Percentiles rank a stretch among this genome's conserved stretches.
phyloP scores from a whole-genome alignment of 176 grass and related monocot species.

The Phoenix roebelenii region DNA sequence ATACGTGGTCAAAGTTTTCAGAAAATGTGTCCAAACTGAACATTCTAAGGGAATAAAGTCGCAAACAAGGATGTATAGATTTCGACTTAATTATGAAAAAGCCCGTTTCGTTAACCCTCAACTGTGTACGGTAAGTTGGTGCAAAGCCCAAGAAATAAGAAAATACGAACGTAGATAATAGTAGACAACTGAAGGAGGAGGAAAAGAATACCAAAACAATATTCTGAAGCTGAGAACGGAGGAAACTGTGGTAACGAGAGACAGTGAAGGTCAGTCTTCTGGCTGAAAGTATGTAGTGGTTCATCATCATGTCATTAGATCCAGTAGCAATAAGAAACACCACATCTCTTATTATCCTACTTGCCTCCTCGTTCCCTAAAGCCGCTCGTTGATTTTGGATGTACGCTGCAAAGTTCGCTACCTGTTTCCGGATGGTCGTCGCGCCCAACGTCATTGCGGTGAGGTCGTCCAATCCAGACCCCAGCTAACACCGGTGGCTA shows the following conservation, averaged over 20 bases:
- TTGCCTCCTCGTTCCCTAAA: slow-evolving; percentile 14
- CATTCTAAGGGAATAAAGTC: too few species aligned
- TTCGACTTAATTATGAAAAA: too few species aligned
- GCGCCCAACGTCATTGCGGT: slow-evolving; percentile 26
- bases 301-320: slow-evolving; percentile 53
- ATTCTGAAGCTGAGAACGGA: slow-evolving; percentile 24
- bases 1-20: too few species aligned
- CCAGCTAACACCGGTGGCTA: slow-evolving; percentile 47
- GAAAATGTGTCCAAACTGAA: too few species aligned
- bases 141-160: too few species aligned
- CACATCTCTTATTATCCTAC: slow-evolving; percentile 26
- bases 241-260: slow-evolving; percentile 32
- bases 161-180: too few species aligned
- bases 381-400: slow-evolving; percentile 17
- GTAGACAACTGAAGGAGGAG: too few species aligned
- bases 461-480: slow-evolving; percentile 56
- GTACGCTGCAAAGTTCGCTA: slow-evolving; percentile 33
- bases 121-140: too few species aligned
- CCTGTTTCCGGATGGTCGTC: slow-evolving; percentile 31
- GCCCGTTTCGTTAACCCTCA: too few species aligned
- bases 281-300: slow-evolving; percentile 22
- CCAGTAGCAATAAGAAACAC: slow-evolving; percentile 43
- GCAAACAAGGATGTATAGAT: too few species aligned
- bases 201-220: slow-evolving; percentile 16
- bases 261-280: slow-evolving; percentile 13